A percentile compares a stretch with the other conserved stretches of the same genome.
phyloP scores from a whole-genome alignment of 2,329 filamentous ascomycete genomes.

The Pseudogymnoascus sp. region DNA sequence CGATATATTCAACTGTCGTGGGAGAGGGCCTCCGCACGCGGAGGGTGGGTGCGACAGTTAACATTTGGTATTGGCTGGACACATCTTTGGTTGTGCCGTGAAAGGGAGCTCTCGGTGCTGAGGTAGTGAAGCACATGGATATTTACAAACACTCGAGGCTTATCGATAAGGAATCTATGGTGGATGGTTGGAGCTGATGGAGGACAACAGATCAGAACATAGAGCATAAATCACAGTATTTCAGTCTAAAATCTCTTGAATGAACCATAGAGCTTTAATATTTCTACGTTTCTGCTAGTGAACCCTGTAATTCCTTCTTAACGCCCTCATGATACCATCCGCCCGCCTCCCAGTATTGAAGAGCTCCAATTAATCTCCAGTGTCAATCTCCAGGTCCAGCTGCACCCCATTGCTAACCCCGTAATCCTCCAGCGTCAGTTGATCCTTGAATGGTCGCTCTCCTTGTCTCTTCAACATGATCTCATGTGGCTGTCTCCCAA shows the following conservation, averaged over 20 bases:
- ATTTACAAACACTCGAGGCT: constrained; percentile 4
- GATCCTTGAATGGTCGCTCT: constrained; percentile 88
- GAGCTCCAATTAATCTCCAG: constrained; percentile 23
- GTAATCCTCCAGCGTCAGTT: constrained; percentile 81
- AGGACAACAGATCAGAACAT: neutral
- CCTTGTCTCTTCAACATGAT: constrained; percentile 89
- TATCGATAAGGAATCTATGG: constrained; percentile 9
- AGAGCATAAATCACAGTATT: neutral
- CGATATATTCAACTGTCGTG: constrained; percentile 86
- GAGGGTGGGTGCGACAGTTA: constrained; percentile 52
- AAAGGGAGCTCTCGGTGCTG: constrained; percentile 5
- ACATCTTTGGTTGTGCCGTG: constrained; percentile 8
- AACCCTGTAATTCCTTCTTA: neutral
- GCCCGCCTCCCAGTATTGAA: neutral
- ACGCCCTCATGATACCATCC: constrained; percentile 4
- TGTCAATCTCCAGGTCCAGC: constrained; percentile 30
- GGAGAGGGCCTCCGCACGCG: constrained; percentile 64
- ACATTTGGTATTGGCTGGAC: constrained; percentile 39
- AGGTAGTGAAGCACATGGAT: neutral
- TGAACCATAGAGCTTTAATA: neutral
- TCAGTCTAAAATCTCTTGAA: neutral
- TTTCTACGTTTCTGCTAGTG: neutral
- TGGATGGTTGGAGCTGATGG: neutral
- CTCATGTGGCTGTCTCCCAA: constrained; percentile 82
- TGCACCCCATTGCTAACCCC: constrained; percentile 82